A percentile compares a stretch with the other conserved stretches of the same genome.
Conservation (phyloP, 495 filamentous ascomycete species). For the Hyaloscypha bicolor region DNA sequence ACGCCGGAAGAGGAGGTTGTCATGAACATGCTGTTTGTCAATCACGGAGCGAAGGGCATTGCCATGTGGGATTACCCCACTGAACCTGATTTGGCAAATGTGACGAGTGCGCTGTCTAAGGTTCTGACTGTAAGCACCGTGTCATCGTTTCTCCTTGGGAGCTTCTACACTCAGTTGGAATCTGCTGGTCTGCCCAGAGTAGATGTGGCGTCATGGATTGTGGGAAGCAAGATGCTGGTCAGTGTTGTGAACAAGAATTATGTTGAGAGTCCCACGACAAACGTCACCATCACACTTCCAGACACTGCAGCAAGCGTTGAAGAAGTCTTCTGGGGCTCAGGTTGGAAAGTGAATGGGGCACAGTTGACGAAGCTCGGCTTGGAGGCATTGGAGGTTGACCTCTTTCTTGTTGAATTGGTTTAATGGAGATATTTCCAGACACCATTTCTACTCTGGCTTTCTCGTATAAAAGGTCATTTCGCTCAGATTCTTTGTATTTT, state of each 20-base stretch:
- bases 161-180: slow-evolving; percentile 27
- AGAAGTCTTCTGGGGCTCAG: slow-evolving; percentile 12
- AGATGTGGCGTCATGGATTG: slow-evolving; percentile 46
- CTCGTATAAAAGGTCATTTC: too few relatives aligned
- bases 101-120: slow-evolving; percentile 46
- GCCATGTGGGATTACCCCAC: slow-evolving; percentile 54
- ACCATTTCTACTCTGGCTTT: too few relatives aligned
- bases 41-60: slow-evolving; percentile 59
- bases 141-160: slow-evolving; percentile 43
- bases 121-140: slow-evolving; percentile 44
- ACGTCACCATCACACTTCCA: slow-evolving; percentile 14
- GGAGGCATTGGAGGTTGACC: slow-evolving; percentile 17
- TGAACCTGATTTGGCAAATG: slow-evolving; percentile 39
- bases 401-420: slow-evolving; percentile 16
- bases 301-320: neutral
- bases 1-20: slow-evolving; percentile 55
- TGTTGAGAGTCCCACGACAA: slow-evolving; percentile 2
- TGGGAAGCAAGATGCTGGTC: slow-evolving; percentile 39
- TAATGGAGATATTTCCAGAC: too few relatives aligned
- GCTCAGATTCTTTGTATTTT: too few relatives aligned
- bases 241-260: slow-evolving; percentile 42
- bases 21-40: slow-evolving; percentile 62
- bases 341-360: slow-evolving; percentile 8
- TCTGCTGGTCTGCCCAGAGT: slow-evolving; percentile 28
- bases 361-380: slow-evolving; percentile 17